Evolutionary conservation across 371 early-diverging fungal genomes (phyloP).

Genomic region (Mucor ambiguus): DNA sequence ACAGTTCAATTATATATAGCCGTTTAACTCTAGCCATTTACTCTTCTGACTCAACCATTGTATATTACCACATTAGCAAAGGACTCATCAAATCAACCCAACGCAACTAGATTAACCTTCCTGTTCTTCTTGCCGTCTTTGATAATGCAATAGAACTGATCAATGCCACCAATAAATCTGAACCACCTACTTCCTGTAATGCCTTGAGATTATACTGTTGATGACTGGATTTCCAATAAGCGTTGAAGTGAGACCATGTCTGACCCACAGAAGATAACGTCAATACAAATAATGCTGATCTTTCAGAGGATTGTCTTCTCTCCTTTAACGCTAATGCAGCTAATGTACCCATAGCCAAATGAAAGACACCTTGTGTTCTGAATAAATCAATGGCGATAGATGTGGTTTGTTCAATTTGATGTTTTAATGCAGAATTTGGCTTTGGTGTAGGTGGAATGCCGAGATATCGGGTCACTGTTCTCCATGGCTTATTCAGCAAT

Average conservation of each 20-base stretch:
- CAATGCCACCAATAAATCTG: slow-evolving; percentile 29
- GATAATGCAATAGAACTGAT: slow-evolving; percentile 33
- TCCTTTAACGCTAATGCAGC: slow-evolving; percentile 39
- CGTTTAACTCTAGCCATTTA: slow-evolving; percentile 45
- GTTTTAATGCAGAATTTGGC: slow-evolving; percentile 4
- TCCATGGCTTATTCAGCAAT: slow-evolving; percentile 25
- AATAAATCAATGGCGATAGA: slow-evolving; percentile 32
- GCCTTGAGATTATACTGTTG: slow-evolving; percentile 33
- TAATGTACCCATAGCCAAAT: slow-evolving; percentile 38
- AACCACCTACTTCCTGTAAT: slow-evolving; percentile 32
- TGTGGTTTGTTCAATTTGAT: slow-evolving; percentile 20
- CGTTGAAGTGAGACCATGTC: slow-evolving; percentile 31
- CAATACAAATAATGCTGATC: slow-evolving; percentile 39
- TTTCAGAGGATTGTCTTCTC: slow-evolving; percentile 34
- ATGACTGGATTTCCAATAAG: slow-evolving; percentile 24
- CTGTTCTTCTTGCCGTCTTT: slow-evolving; percentile 41
- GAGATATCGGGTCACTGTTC: slow-evolving; percentile 22
- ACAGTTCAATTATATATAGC: not conserved
- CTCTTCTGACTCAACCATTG: slow-evolving; percentile 47
- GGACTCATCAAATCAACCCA: slow-evolving; percentile 32
- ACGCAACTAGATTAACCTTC: slow-evolving; percentile 24
- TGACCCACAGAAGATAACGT: slow-evolving; percentile 40
- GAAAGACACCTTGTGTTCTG: slow-evolving; percentile 39
- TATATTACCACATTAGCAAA: slow-evolving; percentile 46
- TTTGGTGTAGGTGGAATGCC: slow-evolving; percentile 15